Base-by-base conservation (phyloP, 2,329 filamentous ascomycete species). In the Colletotrichum echinochloae region DNA sequence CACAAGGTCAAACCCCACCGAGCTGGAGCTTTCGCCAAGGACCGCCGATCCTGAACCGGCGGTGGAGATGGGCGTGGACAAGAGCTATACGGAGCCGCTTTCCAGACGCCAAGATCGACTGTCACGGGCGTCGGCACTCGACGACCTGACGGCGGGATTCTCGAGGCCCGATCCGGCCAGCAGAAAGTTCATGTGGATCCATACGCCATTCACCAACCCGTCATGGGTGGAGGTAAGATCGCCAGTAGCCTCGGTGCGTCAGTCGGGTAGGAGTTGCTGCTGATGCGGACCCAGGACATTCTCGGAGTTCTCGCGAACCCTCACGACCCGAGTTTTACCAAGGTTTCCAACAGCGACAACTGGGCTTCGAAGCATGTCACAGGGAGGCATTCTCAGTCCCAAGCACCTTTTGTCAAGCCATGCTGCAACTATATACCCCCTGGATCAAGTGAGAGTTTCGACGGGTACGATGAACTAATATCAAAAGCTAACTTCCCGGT, bases 171-270 rank as follows among this genome's bases (percentile, higher is more conserved):
- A 81, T 57, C 78, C 80, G 2, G 7, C 23, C 2, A 73, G 76
- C 2, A 82, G 85, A 30, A 88, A 85, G 75, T 89, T 89, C 73
- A 83, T 86, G 74, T 89, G 88, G 87, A 83, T 89, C 56, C 87
- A 89, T 76, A 73, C 88, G 23, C 85, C 87, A 0, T 89, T 84
- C 35, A 89, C 86, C 11, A 89, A 89, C 61, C 86, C 87, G 0
- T 82, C 84, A 0, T 89, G 87, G 87, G 87, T 89, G 2, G 87
- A 86, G 80, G 86, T 87, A 75, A 70, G 79, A 63, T 4, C 20
- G 65, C 44, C 5, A 71, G 60, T 37, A 69, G 55, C 64, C 72
- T 8, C 65, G 8, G 5, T 9, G 5, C 2, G 5, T 41, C 16
- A 18, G 20, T 16, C 18, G 5, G 11, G 16, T 7, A 8, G 1